Evolutionary conservation across 2,329 filamentous ascomycete species (phyloP), one percentile per base, ranked within the genome.

Genomic region (Colletotrichum plurivorum): DNA sequence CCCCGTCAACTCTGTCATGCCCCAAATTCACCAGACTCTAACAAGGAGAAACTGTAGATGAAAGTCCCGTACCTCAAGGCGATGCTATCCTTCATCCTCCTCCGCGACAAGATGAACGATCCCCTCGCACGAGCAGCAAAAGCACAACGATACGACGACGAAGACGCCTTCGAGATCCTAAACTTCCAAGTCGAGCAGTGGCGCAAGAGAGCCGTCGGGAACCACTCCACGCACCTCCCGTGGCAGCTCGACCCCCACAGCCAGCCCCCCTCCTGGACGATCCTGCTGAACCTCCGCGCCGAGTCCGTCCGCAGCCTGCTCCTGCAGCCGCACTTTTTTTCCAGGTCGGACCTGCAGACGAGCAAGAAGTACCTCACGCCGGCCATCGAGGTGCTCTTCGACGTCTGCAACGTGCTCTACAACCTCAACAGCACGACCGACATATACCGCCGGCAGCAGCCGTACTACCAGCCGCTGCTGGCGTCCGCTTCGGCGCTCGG

Each of bases 131-230:
- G 55, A 12, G 71, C 66, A 3, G 66, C 70, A 4, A 67, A 53
- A 2, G 68, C 59, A 13, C 67, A 71, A 41, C 70, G 41, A 0
- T 74, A 75, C 5, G 70, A 73, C 0, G 75, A 78, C 9, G 71
- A 76, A 3, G 76, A 74, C 15, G 71, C 72, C 0, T 75, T 75
- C n/a, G 76, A 78, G 9, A 9, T 78, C 5, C 72, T 77, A 71
- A 76, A 72, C 7, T 77, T 78, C 9, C 76, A 77, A 20, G 72
- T 78, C 5, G 48, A 62, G 49, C 59, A 46, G 31, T 76, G 75
- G 75, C 61, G 73, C 2, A 76, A 73, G 25, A 73, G 71, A 4
- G 72, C 72, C 1, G 70, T 77, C 2, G 74, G 70, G 15, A 15
- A 59, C 20, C 46, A 46, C 2, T 43, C 59, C 2, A 25, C 53